Evolutionary conservation across 1,139 yeast species (phyloP), one percentile per base, ranked within the genome.

Genomic region (Lodderomyces elongisporus): DNA sequence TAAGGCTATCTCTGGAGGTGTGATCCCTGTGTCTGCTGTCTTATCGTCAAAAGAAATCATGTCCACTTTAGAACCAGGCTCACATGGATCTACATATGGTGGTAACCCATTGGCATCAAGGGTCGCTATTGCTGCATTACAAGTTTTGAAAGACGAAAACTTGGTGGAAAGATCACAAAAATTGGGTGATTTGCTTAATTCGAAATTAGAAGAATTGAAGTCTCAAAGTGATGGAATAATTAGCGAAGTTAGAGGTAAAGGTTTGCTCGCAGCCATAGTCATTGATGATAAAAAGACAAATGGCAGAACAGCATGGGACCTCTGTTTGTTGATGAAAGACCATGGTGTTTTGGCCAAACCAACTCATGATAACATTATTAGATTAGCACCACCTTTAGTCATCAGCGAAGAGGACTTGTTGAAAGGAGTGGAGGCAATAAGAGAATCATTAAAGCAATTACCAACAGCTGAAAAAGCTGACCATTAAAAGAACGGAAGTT

Each of bases 81-180:
- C 96, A 30, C 97, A 89, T 60, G 98, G 97, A 34, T 89, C 96
- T 29, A 89, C 98, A 21, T 89, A 85, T 56, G 98, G 98, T 60
- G 98, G 98, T 60, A 91, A 88, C 66, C 96, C 98, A 44, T 75
- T 89, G 56, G 89, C 96, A 22, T 87, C 95, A 48, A 78, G 88
- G 41, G 96, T 88, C 24, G 94, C 97, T 44, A 81, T 87, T 58
- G 96, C 96, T 42, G 96, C 98, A 12, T 71, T 89, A 49, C 76
- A 87, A 52, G 97, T 91, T 37, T 87, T 89, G 40, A 76, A 74
- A 56, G 95, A 89, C 51, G 97, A 89, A 64, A 73, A 80, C 25
- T 73, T 89, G 55, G 91, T 83, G 23, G 87, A 85, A 54, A 77
- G 94, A 58, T 79, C 97, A 6, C 62, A 62, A 31, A 66, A 62